Conservation (phyloP, 495 filamentous ascomycete species). For the Penicillium waksmanii region DNA sequence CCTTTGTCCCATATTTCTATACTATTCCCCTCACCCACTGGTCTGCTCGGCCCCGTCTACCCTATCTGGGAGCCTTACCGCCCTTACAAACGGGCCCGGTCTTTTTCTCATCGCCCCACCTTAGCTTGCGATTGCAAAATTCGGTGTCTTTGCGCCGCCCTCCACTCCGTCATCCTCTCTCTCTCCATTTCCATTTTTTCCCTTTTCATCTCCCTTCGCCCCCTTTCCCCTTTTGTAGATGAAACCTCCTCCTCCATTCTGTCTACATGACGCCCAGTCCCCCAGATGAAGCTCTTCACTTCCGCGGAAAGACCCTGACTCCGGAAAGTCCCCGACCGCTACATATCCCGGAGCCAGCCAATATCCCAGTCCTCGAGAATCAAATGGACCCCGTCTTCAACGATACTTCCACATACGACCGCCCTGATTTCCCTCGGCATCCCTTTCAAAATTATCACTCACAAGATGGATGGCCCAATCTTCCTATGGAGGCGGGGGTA, state of each 20-base stretch:
- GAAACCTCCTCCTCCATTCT: constrained; percentile 38
- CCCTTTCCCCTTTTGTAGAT: constrained; percentile 40
- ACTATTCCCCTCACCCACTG: neutral
- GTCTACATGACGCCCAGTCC: constrained; percentile 66
- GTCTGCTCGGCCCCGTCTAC: constrained; percentile 8
- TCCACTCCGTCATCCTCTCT: constrained; percentile 7
- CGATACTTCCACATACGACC: constrained; percentile 61
- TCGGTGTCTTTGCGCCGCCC: constrained; percentile 11
- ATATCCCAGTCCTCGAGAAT: constrained; percentile 71
- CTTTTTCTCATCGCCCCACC: constrained; percentile 39
- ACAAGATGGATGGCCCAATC: constrained; percentile 26
- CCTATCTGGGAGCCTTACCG: constrained; percentile 21
- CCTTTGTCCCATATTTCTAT: constrained; percentile 14
- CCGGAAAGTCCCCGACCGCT: constrained; percentile 73
- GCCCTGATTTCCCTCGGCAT: constrained; percentile 22
- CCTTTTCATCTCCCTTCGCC: constrained; percentile 11
- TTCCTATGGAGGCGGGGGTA: constrained; percentile 24
- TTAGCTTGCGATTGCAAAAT: constrained; percentile 39
- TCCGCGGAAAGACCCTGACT: constrained; percentile 69
- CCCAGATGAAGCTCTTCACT: constrained; percentile 66
- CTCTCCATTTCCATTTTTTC: constrained; percentile 14
- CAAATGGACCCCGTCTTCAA: constrained; percentile 76
- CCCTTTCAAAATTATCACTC: constrained; percentile 14
- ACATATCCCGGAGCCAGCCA: constrained; percentile 69
- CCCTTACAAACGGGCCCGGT: constrained; percentile 18